Evolutionary conservation across 2,329 filamentous ascomycete genomes (phyloP), one percentile per base, ranked within the genome.

Genomic region (Pseudogymnoascus sp.): DNA sequence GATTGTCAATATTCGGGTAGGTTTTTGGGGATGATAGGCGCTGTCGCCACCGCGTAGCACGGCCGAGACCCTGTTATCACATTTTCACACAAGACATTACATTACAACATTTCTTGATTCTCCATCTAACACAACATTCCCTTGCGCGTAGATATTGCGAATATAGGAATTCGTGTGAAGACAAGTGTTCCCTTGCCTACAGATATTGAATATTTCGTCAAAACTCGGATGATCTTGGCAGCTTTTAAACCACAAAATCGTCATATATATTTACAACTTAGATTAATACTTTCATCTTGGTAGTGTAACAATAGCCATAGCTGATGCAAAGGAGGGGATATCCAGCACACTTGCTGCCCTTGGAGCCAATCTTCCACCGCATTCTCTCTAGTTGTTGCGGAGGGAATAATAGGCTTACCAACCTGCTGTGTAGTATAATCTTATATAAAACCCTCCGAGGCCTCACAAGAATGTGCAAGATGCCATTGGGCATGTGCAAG

Each of bases 1-100:
- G n/a, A 33, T 55, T 55, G 45, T n/a, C 45, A 55, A 26, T 55
- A 55, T 55, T 55, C 26, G 45, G 45, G 45, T 55, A 19, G 45
- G 43, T 16, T 49, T 26, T 12, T 14, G 8, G 43, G 6, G 41
- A 26, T 49, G 45, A 55, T 55, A 55, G n/a, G 45, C 45, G 45
- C 41, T 55, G 45, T 55, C 26, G 45, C n/a, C 45, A 55, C 45
- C 45, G 29, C 26, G 8, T 33, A 10, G 6, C 45, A 55, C 29
- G 8, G n/a, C 26, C 8, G 5, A 11, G 11, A 19, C 26, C 26
- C 10, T 19, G 10, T 55, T 55, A 52, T 52, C 45, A 52, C 45
- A 31, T 52, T 49, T 52, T 49, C 23, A 16, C 21, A 26, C 45
- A 31, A 19, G 26, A 52, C 45, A 52, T 31, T 11, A 33, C 31